These are phyloP conservation scores for Mycena amicta DNA, from an alignment of 768 basidiomycete species.

Conservation along the genomic window DNA sequence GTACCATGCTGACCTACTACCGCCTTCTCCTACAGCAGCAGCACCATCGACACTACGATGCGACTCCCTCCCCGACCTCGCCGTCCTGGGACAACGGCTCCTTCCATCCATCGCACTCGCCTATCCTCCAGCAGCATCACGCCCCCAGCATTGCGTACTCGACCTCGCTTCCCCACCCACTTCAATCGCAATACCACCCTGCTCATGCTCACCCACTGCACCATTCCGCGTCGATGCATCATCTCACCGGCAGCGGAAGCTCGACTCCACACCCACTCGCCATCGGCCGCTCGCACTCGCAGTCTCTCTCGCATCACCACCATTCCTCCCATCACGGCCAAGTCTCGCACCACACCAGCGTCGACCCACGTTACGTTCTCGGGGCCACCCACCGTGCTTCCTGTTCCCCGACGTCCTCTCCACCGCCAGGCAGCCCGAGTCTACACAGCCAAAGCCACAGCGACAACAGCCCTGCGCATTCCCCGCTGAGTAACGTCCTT, in stretches of 20 bases:
- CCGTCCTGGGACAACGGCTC: constrained; percentile 4
- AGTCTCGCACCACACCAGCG: not conserved
- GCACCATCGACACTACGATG: constrained; percentile 6
- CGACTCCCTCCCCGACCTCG: constrained; percentile 12
- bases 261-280: not conserved
- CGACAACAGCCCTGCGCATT: too few relatives aligned
- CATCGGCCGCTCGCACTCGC: not conserved
- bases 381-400: not conserved
- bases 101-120: not conserved
- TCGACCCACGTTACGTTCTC: constrained; percentile 17
- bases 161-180: not conserved
- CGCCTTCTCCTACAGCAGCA: too few relatives aligned
- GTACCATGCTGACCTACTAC: too few relatives aligned
- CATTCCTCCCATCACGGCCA: not conserved
- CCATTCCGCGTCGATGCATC: not conserved
- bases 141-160: not conserved
- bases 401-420: not conserved
- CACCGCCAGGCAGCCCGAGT: not conserved
- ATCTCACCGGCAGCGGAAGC: not conserved
- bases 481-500: constrained; percentile 2
- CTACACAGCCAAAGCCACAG: not conserved
- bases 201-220: not conserved
- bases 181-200: not conserved
- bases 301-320: not conserved
- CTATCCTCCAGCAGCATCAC: not conserved